Percentiles rank a stretch among this genome's conserved stretches.
These are phyloP conservation scores for Colletotrichum costaricense DNA, from an alignment of 2,329 filamentous ascomycete genomes.

Conservation along the genomic window DNA sequence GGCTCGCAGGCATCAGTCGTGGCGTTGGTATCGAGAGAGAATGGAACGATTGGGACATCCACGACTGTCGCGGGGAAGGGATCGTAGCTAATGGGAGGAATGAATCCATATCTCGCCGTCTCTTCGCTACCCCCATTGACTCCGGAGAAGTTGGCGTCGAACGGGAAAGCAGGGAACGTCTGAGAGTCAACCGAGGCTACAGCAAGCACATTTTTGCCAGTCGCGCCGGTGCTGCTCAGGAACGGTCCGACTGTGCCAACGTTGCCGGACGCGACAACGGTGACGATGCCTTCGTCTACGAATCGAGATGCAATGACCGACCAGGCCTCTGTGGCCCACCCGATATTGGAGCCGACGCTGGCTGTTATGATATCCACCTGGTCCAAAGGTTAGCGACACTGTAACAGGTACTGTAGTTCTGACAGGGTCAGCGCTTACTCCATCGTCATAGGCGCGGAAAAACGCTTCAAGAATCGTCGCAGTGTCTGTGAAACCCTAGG, in stretches of 20 bases:
- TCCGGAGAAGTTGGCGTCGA: background rate
- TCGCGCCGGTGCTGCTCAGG: conserved; percentile 53
- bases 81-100: background rate
- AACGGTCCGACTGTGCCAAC: conserved; percentile 60
- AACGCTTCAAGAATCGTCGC: conserved; percentile 46
- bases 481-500: conserved; percentile 19
- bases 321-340: conserved; percentile 55
- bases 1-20: background rate
- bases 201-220: conserved; percentile 54
- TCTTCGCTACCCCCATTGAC: background rate
- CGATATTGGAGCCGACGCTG: conserved; percentile 51
- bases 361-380: conserved; percentile 54
- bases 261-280: conserved; percentile 64
- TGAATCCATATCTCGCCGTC: background rate
- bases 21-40: background rate
- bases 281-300: conserved; percentile 58
- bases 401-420: no score
- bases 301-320: conserved; percentile 53
- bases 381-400: background rate
- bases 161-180: background rate
- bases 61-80: background rate
- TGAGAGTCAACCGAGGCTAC: conserved; percentile 52
- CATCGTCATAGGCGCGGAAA: conserved; percentile 48
- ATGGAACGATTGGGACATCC: background rate
- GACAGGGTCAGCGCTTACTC: conserved; percentile 34